Evolutionary conservation across 768 basidiomycete genomes (phyloP).

Genomic region (Tylopilus vinaceipallidus): DNA sequence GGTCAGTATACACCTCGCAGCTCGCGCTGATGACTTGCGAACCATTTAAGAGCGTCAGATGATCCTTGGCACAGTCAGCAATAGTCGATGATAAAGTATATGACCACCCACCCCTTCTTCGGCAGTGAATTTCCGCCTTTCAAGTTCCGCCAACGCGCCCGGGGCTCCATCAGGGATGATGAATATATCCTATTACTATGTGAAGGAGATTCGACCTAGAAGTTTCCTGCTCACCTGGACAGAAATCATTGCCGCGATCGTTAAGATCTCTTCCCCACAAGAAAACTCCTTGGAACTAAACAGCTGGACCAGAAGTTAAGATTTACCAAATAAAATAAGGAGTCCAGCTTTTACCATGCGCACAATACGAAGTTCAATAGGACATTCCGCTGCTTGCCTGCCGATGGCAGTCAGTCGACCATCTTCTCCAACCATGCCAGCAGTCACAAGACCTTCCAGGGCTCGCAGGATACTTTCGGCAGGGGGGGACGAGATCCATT

Average conservation of each 20-base stretch:
- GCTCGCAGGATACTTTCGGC: conserved; percentile 83
- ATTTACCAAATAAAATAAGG: not conserved
- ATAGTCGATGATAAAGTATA: not conserved
- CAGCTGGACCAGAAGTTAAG: conserved; percentile 47
- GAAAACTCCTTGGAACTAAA: conserved; percentile 81
- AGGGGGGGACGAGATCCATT: conserved; percentile 90
- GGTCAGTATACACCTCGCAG: conserved; percentile 3
- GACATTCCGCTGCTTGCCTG: conserved; percentile 88
- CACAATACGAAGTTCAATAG: conserved; percentile 90
- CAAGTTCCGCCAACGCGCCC: conserved; percentile 86
- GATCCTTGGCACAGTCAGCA: conserved; percentile 58
- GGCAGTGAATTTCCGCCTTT: conserved; percentile 93
- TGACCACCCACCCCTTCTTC: conserved; percentile 82
- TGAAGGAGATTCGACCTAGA: not conserved
- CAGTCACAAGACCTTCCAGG: conserved; percentile 74
- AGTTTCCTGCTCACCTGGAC: conserved; percentile 61
- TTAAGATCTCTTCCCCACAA: conserved; percentile 94
- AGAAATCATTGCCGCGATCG: conserved; percentile 94
- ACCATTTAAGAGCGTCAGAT: conserved; percentile 93
- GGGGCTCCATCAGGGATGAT: conserved; percentile 81
- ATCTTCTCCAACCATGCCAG: conserved; percentile 83
- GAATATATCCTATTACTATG: conserved; percentile 71
- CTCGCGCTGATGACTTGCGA: not conserved
- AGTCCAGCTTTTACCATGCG: conserved; percentile 66
- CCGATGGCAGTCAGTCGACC: conserved; percentile 77